Evolutionary conservation across 306 rosid genomes (phyloP).

Genomic region (Cucurbita pepo): DNA sequence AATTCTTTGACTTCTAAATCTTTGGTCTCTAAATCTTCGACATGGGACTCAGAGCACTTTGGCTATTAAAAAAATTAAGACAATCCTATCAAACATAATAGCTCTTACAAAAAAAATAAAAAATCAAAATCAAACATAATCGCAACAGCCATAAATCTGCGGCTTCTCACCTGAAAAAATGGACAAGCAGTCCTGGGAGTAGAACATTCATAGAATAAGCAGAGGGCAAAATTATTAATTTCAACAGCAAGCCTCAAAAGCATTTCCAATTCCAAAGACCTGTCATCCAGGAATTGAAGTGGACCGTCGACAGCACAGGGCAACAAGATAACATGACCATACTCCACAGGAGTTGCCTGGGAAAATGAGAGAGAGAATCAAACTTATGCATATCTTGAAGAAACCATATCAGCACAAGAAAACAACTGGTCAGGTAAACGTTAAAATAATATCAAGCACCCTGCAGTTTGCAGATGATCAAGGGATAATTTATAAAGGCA

Average conservation of each 20-base stretch:
- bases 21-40: neutral
- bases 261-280: slow-evolving; percentile 25
- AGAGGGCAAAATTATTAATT: slow-evolving; percentile 23
- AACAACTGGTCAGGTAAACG: neutral
- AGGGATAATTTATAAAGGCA: neutral
- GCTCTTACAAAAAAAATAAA: too few relatives aligned
- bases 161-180: slow-evolving; percentile 17
- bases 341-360: slow-evolving; percentile 22
- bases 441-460: neutral
- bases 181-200: slow-evolving; percentile 12
- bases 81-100: neutral
- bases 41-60: neutral
- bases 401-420: neutral
- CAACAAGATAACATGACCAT: slow-evolving; percentile 27
- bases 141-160: neutral
- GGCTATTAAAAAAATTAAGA: neutral
- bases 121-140: neutral
- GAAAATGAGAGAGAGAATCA: neutral
- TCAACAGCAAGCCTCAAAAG: slow-evolving; percentile 16
- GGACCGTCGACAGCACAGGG: slow-evolving; percentile 9
- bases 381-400: neutral
- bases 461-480: neutral
- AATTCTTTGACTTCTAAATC: neutral
- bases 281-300: slow-evolving; percentile 13
- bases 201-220: slow-evolving; percentile 19